Evolutionary conservation across 2,329 filamentous ascomycete genomes (phyloP).

Genomic region (Penicillium thymicola): DNA sequence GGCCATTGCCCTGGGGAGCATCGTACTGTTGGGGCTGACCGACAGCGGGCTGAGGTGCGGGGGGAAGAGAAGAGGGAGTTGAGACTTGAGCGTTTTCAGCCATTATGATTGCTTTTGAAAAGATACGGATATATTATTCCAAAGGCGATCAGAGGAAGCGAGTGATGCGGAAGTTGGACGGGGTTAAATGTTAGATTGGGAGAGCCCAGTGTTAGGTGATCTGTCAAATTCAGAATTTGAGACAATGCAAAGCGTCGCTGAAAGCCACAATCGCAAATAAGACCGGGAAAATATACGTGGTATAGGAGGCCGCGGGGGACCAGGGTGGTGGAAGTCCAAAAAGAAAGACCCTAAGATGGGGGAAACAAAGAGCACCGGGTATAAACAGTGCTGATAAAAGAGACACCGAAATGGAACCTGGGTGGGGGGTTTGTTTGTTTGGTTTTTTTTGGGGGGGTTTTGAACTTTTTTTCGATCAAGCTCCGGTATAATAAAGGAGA

Average conservation of each 20-base stretch:
- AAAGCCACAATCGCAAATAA: slow-evolving; percentile 20
- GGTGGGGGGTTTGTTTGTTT: not conserved
- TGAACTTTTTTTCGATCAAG: not conserved
- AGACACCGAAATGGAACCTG: slow-evolving; percentile 1
- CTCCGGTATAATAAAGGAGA: not conserved
- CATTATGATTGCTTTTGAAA: slow-evolving; percentile 55
- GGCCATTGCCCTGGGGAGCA: slow-evolving; percentile 65
- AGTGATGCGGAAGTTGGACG: slow-evolving; percentile 21
- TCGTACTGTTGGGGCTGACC: slow-evolving; percentile 66
- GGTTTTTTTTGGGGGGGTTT: not conserved
- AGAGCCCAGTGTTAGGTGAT: not conserved
- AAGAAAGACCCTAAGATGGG: slow-evolving; percentile 4
- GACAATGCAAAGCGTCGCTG: slow-evolving; percentile 27
- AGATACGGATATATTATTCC: slow-evolving; percentile 20
- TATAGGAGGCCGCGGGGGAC: slow-evolving; percentile 10
- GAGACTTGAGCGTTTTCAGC: slow-evolving; percentile 69
- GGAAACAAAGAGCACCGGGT: slow-evolving; percentile 10
- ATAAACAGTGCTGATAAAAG: slow-evolving; percentile 8
- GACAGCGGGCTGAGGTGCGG: slow-evolving; percentile 64
- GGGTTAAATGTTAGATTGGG: slow-evolving; percentile 9
- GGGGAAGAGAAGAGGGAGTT: slow-evolving; percentile 63
- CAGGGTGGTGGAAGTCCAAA: slow-evolving; percentile 2
- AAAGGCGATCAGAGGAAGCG: slow-evolving; percentile 20
- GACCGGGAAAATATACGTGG: slow-evolving; percentile 7
- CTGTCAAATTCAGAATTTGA: slow-evolving; percentile 14